Base-by-base conservation (phyloP, 441 rosid species). In the Erodium chrysanthum region DNA sequence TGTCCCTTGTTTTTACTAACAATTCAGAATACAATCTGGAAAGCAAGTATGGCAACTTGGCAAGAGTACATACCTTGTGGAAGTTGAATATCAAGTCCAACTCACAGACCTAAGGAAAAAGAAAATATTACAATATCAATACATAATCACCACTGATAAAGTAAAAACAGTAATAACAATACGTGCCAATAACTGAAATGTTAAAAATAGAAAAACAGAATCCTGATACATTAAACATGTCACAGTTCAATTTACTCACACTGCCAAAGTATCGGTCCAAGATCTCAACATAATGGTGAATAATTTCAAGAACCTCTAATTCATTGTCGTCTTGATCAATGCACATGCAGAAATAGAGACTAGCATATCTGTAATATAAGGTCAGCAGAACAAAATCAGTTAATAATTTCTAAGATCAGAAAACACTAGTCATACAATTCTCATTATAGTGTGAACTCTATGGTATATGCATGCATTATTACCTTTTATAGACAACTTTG, bases 281-380 rank as follows among this genome's bases (percentile, higher is more conserved):
- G 70, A 92, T 87, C 88, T 90, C 97, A 18, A 95, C 99, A 68
- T 29, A 95, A 80, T 90, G 96, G 75, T 95, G 99, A 68, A 95
- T 95, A 31, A 91, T 88, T 77, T 91, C 97, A n/a, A 95, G 86
- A 65, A 85, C 66, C 83, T 95, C 99, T 61, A 95, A 67, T 79
- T 90, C 99, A 25, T 95, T 95, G 83, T 95, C 96, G 0, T 87
- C 90, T 75, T 87, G 88, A 81, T 95, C 93, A 75, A 88, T 76
- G 81, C 99, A 92, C 99, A 95, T 92, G 83, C 96, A 95, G 80
- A 95, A 95, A 79, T 95, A 95, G 20, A 95, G 86, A 76, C 99
- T 88, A 68, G 99, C 98, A 80, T 95, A 94, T 79, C 97, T 94
- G 83, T 76, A 76, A 7, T 66, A n/a, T 0, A 18, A n/a, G 63